phyloP scores from a whole-genome alignment of 1,139 yeast species.

The Sugiyamaella neomexicana region DNA sequence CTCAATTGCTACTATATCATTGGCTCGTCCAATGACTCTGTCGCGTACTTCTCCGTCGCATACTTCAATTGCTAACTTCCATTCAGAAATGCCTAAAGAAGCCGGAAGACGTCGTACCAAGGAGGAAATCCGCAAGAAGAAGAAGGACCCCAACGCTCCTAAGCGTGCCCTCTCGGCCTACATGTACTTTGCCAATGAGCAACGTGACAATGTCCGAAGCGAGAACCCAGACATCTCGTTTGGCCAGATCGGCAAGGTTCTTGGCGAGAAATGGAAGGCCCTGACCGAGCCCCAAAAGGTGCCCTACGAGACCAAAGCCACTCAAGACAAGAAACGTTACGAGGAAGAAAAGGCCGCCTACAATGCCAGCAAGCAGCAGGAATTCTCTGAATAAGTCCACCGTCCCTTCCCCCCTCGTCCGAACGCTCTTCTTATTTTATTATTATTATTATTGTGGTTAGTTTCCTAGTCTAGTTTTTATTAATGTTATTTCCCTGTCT shows the following conservation, averaged over 20 bases:
- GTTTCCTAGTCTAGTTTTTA: constrained; percentile 1
- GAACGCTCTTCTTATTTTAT: constrained; percentile 6
- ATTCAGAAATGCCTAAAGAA: constrained; percentile 34
- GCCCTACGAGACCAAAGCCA: constrained; percentile 92
- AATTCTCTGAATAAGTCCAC: constrained; percentile 31
- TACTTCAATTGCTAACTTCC: constrained; percentile 1
- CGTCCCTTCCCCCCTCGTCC: background rate
- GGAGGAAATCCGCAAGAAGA: constrained; percentile 31
- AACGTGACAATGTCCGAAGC: constrained; percentile 90
- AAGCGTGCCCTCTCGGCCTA: constrained; percentile 97
- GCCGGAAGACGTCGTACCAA: constrained; percentile 30
- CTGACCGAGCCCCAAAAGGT: constrained; percentile 73
- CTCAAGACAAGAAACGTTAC: constrained; percentile 94
- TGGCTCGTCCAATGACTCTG: background rate
- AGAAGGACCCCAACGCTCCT: constrained; percentile 89
- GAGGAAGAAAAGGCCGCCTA: constrained; percentile 95
- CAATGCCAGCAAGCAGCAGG: constrained; percentile 34
- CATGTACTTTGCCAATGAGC: constrained; percentile 98
- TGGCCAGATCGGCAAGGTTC: constrained; percentile 55
- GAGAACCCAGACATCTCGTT: constrained; percentile 93
- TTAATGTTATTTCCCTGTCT: constrained; percentile 4
- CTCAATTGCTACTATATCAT: background rate
- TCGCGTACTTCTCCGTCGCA: too few species aligned
- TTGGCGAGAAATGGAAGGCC: constrained; percentile 97
- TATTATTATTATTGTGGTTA: constrained; percentile 13